A percentile compares a stretch with the other conserved stretches of the same genome.
Conservation (phyloP, 805 yeast genomes). For the Candida schatavii region DNA sequence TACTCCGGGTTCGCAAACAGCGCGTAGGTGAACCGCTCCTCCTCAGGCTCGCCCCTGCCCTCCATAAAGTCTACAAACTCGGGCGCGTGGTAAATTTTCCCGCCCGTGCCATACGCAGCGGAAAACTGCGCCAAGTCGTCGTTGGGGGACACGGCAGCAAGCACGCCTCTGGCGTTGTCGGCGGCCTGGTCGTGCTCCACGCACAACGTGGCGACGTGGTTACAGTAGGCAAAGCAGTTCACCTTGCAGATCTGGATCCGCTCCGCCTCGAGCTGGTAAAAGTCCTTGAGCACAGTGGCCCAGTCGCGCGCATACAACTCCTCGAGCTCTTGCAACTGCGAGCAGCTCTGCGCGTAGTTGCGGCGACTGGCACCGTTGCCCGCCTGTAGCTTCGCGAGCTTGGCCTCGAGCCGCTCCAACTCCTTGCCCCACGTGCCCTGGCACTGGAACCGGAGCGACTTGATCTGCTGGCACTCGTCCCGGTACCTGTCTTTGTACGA, state of each 20-base stretch:
- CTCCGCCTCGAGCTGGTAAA: constrained; percentile 70
- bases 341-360: constrained; percentile 56
- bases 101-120: constrained; percentile 60
- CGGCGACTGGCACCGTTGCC: constrained; percentile 42
- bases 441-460: constrained; percentile 57
- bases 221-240: constrained; percentile 76
- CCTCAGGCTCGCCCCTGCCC: constrained; percentile 30
- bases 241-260: constrained; percentile 66
- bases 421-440: constrained; percentile 65
- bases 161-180: constrained; percentile 61
- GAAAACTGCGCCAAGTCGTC: constrained; percentile 58
- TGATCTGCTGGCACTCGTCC: constrained; percentile 55
- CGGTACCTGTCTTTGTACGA: constrained; percentile 49
- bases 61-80: constrained; percentile 57
- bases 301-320: constrained; percentile 72
- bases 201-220: constrained; percentile 69
- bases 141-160: constrained; percentile 66
- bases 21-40: constrained; percentile 21
- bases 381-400: constrained; percentile 48
- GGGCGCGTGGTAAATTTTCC: constrained; percentile 56
- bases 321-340: constrained; percentile 52
- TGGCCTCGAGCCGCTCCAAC: constrained; percentile 55
- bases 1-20: constrained; percentile 34
- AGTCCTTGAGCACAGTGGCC: constrained; percentile 57
- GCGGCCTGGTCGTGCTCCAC: constrained; percentile 76